These are phyloP conservation scores for Anisodus acutangulus DNA, from an alignment of 257 asterid genomes.

Conservation along the genomic window DNA sequence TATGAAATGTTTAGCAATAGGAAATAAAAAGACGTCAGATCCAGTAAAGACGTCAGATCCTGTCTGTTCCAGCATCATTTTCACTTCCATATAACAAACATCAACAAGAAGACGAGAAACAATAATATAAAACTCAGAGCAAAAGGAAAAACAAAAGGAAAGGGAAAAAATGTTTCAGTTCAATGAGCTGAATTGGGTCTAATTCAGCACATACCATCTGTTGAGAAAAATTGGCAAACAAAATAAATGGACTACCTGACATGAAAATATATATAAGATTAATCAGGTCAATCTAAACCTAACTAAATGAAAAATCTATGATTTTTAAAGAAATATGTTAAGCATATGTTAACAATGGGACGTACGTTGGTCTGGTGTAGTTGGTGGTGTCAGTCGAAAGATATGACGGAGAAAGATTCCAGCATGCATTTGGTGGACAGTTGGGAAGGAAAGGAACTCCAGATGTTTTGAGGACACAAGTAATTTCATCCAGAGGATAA, in stretches of 20 bases:
- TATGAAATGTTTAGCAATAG: conserved; percentile 2
- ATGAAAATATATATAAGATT: not conserved
- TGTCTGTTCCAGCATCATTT: conserved; percentile 24
- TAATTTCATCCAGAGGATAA: conserved; percentile 1
- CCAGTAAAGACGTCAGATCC: not conserved
- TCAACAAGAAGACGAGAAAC: not conserved
- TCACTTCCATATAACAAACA: conserved; percentile 19
- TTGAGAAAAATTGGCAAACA: conserved; percentile 2
- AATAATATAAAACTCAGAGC: not conserved
- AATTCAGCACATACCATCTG: not conserved
- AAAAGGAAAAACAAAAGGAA: not conserved
- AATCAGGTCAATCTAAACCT: not conserved
- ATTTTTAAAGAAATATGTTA: not conserved
- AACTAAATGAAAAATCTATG: not conserved
- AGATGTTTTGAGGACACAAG: conserved; percentile 9
- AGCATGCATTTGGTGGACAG: conserved; percentile 16
- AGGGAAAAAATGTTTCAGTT: not conserved
- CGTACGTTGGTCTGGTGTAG: conserved; percentile 5
- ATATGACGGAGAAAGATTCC: conserved; percentile 7
- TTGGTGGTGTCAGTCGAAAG: conserved; percentile 11
- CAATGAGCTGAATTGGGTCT: not conserved
- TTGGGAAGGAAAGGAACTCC: conserved; percentile 3
- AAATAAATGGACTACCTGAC: not conserved
- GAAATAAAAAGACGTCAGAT: conserved; percentile 16
- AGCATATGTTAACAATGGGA: conserved; percentile 16